Conservation (phyloP, 192 early-diverging fungal genomes). For the Dimargaris cristalligena region DNA sequence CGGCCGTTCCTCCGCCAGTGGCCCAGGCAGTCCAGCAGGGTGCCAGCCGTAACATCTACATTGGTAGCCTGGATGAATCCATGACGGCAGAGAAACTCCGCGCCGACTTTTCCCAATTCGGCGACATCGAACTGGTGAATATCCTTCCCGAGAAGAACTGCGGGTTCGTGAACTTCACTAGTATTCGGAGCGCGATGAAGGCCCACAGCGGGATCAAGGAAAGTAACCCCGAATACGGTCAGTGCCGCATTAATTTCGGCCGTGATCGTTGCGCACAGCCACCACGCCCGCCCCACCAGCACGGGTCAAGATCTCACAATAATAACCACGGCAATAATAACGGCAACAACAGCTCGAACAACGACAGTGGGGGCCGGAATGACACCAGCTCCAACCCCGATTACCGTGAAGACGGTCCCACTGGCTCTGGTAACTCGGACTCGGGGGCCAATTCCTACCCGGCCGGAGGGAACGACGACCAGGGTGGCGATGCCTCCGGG, state of each 20-base stretch:
- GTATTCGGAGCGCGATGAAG: constrained; percentile 52
- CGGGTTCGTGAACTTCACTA: constrained; percentile 74
- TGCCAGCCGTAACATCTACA: constrained; percentile 69
- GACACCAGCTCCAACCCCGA: too few species aligned
- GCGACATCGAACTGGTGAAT: constrained; percentile 79
- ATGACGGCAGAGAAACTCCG: constrained; percentile 53
- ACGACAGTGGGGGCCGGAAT: too few species aligned
- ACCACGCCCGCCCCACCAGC: constrained; percentile 29
- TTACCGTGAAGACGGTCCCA: too few species aligned
- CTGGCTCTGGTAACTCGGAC: too few species aligned
- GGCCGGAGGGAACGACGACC: too few species aligned
- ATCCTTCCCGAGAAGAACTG: constrained; percentile 66
- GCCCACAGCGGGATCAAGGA: constrained; percentile 53
- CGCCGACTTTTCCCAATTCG: constrained; percentile 61
- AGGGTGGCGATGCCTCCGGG: too few species aligned
- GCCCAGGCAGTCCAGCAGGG: constrained; percentile 36
- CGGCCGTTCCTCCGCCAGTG: constrained; percentile 31
- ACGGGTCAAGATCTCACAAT: too few species aligned
- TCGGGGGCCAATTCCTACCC: too few species aligned
- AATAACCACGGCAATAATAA: too few species aligned
- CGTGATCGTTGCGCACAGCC: constrained; percentile 79
- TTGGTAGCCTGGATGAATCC: constrained; percentile 45
- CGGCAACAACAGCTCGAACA: too few species aligned
- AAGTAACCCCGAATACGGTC: constrained; percentile 37
- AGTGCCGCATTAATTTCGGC: constrained; percentile 55